phyloP scores from a whole-genome alignment of 148 eudicot species.

The Gaultheria prostrata region DNA sequence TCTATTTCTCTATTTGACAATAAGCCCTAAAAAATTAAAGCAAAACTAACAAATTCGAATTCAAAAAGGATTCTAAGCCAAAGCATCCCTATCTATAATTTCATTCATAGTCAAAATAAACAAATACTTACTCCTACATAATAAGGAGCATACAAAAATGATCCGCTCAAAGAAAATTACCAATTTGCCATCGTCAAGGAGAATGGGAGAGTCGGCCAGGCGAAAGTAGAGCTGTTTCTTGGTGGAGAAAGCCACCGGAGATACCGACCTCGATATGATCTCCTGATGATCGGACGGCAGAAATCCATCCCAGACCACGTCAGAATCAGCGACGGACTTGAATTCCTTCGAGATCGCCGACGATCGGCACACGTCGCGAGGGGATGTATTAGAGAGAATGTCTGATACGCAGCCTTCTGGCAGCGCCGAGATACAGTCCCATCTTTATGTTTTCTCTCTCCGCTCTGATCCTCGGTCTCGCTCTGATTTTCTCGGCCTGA shows the following conservation, averaged over 20 bases:
- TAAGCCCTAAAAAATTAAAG: too few species aligned
- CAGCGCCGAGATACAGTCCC: neutral
- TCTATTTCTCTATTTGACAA: too few species aligned
- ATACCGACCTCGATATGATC: constrained; percentile 25
- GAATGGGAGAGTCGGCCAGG: constrained; percentile 32
- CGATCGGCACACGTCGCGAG: constrained; percentile 26
- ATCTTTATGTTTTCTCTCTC: neutral
- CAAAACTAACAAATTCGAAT: too few species aligned
- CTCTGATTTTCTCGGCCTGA: too few species aligned
- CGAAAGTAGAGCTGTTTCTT: constrained; percentile 42
- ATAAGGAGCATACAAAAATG: too few species aligned
- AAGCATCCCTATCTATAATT: too few species aligned
- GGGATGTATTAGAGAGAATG: constrained; percentile 16
- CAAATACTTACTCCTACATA: too few species aligned
- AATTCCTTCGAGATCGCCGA: constrained; percentile 20
- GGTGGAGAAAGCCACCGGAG: constrained; percentile 1
- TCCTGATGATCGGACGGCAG: constrained; percentile 34
- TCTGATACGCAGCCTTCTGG: constrained; percentile 22
- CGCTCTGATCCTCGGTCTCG: neutral
- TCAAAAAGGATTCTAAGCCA: too few species aligned
- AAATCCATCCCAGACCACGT: constrained; percentile 38
- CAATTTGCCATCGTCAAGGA: constrained; percentile 8
- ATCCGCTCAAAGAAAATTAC: too few species aligned
- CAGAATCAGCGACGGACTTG: constrained; percentile 19
- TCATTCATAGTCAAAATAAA: too few species aligned